phyloP scores from a whole-genome alignment of 306 rosid species.

The Gynostemma pentaphyllum region DNA sequence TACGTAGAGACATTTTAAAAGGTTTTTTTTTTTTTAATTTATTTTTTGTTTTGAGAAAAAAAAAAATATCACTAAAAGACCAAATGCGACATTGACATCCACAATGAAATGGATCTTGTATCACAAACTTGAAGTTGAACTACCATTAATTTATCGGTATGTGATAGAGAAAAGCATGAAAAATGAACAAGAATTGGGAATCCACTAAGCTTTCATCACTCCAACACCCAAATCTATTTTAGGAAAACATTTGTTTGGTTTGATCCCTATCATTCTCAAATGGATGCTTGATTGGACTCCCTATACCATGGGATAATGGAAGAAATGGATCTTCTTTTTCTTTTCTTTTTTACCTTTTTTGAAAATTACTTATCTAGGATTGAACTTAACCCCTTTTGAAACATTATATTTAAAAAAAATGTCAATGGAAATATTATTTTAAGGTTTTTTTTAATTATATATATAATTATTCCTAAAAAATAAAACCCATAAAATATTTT shows the following conservation, averaged over 20 bases:
- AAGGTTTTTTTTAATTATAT: no score
- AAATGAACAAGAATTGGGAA: constrained; percentile 5
- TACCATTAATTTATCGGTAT: not conserved
- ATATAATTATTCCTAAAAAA: no score
- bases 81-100: constrained; percentile 3
- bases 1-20: no score
- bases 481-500: no score
- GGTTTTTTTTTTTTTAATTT: no score
- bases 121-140: constrained; percentile 5
- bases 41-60: no score
- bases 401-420: no score
- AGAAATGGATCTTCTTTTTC: not conserved
- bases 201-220: constrained; percentile 11
- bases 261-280: constrained; percentile 11
- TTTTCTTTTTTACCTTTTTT: no score
- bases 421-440: no score
- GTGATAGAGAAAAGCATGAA: not conserved
- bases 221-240: not conserved
- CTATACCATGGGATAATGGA: constrained; percentile 8
- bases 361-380: no score
- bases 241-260: constrained; percentile 7
- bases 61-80: not conserved
- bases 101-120: not conserved
- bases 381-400: no score
- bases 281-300: constrained; percentile 13